Percentiles rank a stretch among this genome's conserved stretches.
phyloP scores from a whole-genome alignment of 192 early-diverging fungal species.

The Jimgerdemannia flammicorona region DNA sequence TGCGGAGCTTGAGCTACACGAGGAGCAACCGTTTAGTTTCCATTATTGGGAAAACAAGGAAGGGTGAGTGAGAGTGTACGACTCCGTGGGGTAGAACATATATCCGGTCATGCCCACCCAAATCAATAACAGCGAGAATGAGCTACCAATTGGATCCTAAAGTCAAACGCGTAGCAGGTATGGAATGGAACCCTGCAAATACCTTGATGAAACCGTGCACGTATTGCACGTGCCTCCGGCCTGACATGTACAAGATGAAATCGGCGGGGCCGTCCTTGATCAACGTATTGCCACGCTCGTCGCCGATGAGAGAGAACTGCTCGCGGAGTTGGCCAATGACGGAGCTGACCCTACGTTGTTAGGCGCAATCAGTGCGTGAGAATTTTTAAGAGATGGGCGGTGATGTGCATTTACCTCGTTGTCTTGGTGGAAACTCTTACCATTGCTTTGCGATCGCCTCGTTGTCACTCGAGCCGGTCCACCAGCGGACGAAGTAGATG shows the following conservation, averaged over 20 bases:
- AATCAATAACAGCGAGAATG: too few relatives aligned
- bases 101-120: too few relatives aligned
- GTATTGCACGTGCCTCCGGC: slow-evolving; percentile 63
- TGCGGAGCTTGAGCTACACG: slow-evolving; percentile 46
- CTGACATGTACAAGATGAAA: slow-evolving; percentile 74
- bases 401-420: too few relatives aligned
- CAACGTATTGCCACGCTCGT: slow-evolving; percentile 45
- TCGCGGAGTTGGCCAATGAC: slow-evolving; percentile 32
- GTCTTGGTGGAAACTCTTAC: not conserved
- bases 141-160: too few relatives aligned
- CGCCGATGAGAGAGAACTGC: slow-evolving; percentile 73
- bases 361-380: too few relatives aligned
- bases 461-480: not conserved
- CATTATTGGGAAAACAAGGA: not conserved
- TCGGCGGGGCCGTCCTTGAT: slow-evolving; percentile 70
- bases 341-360: slow-evolving; percentile 11
- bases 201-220: slow-evolving; percentile 60
- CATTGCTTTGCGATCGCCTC: not conserved
- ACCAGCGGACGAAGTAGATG: not conserved
- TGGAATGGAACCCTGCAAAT: not conserved
- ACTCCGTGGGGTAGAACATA: too few relatives aligned
- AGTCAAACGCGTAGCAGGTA: too few relatives aligned
- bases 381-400: too few relatives aligned
- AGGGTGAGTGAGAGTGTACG: not conserved
- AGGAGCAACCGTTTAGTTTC: too few relatives aligned